Evolutionary conservation across 495 filamentous ascomycete genomes (phyloP), one percentile per base, ranked within the genome.

Genomic region (Hapsidospora chrysogenum): DNA sequence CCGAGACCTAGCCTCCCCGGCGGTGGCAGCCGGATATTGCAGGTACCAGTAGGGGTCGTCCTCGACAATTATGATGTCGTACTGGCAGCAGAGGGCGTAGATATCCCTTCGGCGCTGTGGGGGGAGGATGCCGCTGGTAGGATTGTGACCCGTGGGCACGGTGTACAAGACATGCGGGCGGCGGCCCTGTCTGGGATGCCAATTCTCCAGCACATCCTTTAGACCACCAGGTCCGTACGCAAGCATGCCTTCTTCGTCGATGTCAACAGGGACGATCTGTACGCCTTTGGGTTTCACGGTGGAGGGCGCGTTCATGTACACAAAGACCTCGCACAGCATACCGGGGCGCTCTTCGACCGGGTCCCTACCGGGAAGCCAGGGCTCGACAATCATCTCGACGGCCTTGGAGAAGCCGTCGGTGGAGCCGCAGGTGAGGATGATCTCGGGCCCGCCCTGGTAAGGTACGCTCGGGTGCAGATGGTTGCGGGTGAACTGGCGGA

Each of bases 11-110:
- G 69, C 50, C 59, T 74, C 53, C 33, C 56, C 56, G 27, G 42
- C 13, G 23, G 63, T 59, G 3, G 75, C 74, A 2, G 77, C 81
- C 2, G 82, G 82, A 44, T 70, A 94, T 47, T 94, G 87, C 9
- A 96, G 67, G 48, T 89, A 87, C 82, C 85, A 96, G 57, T 96
- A 96, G 2, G 87, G 87, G 37, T 92, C 85, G 49, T 96, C 87
- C 56, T 96, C 87, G 43, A 92, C 60, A 41, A 95, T 93, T 46
- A 94, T 72, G 38, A 96, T 73, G 52, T 96, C 85, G 53, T 83
- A 89, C 45, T 72, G 72, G 43, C 70, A 70, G 58, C 84, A 93
- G 23, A 94, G 50, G 6, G 63, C 66, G 52, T 94, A 93, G 30
- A 94, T 68, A 32, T 81, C 75, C 40, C 70, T 78, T 36, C 81